Conservation (phyloP, 192 early-diverging fungal genomes). For the Backusella liffmaniae region DNA sequence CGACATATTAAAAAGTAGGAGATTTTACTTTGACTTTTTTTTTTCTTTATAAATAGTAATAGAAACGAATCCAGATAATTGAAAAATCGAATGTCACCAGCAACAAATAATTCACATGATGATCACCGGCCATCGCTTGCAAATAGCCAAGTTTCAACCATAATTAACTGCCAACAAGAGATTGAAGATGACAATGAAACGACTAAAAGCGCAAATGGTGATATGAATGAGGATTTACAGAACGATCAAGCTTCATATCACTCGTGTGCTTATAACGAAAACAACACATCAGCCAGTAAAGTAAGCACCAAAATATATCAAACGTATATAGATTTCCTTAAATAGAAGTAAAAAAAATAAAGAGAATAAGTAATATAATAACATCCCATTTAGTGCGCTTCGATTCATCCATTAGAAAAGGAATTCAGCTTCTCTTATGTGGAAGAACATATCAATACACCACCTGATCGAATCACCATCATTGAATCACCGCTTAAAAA, state of each 20-base stretch:
- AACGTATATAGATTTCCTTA: neutral
- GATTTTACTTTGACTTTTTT: neutral
- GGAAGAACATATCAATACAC: neutral
- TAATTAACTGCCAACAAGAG: neutral
- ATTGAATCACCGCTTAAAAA: neutral
- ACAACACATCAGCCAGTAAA: neutral
- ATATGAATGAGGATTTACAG: neutral
- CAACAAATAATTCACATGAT: neutral
- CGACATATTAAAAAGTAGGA: neutral
- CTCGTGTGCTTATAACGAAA: neutral
- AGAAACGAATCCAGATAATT: neutral
- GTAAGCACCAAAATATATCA: neutral
- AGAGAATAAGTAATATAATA: neutral
- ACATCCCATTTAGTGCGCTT: neutral
- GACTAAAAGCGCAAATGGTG: neutral
- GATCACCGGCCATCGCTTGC: neutral
- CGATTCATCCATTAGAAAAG: neutral
- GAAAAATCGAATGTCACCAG: neutral
- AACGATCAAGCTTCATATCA: neutral
- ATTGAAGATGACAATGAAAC: neutral
- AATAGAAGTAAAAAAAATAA: neutral
- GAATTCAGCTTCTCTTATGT: neutral
- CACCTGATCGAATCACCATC: neutral
- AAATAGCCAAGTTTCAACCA: neutral
- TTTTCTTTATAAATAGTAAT: neutral